Percentiles rank a stretch among this genome's conserved stretches.
phyloP scores from a whole-genome alignment of 1,139 yeast species.

The Eremothecium coryli region DNA sequence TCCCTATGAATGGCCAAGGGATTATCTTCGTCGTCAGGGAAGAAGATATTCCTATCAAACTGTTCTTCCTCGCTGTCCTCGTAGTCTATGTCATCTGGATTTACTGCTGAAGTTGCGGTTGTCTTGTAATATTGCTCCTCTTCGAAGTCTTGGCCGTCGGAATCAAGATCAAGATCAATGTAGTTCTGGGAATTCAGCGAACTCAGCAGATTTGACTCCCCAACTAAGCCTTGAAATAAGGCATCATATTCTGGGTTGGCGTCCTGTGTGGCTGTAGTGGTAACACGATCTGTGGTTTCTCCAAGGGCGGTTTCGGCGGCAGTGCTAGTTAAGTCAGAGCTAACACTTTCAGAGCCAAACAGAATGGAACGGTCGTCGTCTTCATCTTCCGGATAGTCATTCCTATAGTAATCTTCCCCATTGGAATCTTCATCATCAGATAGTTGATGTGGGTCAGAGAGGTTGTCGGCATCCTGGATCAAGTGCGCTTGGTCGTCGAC shows the following conservation, averaged over 20 bases:
- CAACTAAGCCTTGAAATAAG: conserved; percentile 30
- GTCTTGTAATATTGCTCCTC: conserved; percentile 9
- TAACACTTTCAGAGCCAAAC: conserved; percentile 33
- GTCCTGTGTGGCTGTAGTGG: conserved; percentile 13
- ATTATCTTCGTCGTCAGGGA: conserved; percentile 46
- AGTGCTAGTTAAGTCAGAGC: conserved; percentile 3
- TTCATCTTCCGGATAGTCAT: conserved; percentile 93
- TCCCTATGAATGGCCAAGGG: conserved; percentile 58
- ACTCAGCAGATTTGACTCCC: conserved; percentile 23
- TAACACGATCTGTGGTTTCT: conserved; percentile 10
- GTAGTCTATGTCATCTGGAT: conserved; percentile 29
- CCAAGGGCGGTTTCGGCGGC: conserved; percentile 1
- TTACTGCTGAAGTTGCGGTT: too few species aligned
- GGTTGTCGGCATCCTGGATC: conserved; percentile 42
- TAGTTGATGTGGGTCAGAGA: conserved; percentile 30
- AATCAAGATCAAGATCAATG: conserved; percentile 23
- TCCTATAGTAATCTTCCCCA: conserved; percentile 84
- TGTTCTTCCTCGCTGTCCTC: conserved; percentile 24
- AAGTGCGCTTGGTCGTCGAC: conserved; percentile 57
- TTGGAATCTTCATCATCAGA: conserved; percentile 71
- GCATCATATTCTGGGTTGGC: conserved; percentile 22
- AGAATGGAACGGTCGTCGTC: conserved; percentile 43
- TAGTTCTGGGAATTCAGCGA: conserved; percentile 19
- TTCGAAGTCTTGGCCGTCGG: conserved; percentile 28
- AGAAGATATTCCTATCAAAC: conserved; percentile 41